Conservation (phyloP, 768 basidiomycete genomes). For the Boletus speciosus region DNA sequence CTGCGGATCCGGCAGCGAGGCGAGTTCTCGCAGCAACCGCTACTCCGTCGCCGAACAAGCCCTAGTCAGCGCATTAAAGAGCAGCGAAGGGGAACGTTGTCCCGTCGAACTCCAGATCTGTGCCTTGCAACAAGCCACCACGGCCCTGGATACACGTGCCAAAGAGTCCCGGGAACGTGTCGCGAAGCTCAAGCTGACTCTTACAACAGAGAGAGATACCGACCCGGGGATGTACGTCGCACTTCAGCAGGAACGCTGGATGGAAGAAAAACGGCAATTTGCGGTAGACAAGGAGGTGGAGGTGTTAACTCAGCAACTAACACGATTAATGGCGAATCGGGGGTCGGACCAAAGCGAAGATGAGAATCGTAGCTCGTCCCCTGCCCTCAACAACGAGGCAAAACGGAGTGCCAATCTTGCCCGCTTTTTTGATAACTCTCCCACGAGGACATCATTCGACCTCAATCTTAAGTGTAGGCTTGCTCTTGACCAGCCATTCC, state of each 20-base stretch:
- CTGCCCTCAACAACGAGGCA: constrained; percentile 23
- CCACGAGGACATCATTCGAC: constrained; percentile 32
- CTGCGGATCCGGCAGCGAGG: constrained; percentile 28
- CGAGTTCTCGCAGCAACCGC: constrained; percentile 34
- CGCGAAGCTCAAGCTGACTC: constrained; percentile 36
- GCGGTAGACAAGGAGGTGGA: constrained; percentile 37
- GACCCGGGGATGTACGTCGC: constrained; percentile 37
- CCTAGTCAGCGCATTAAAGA: constrained; percentile 35
- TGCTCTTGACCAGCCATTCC: constrained; percentile 27
- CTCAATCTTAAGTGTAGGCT: constrained; percentile 30
- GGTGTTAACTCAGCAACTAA: constrained; percentile 35
- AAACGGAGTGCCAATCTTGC: constrained; percentile 37
- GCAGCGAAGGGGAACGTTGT: constrained; percentile 34
- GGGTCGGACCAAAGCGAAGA: constrained; percentile 9
- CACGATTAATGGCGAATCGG: constrained; percentile 29
- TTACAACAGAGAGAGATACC: constrained; percentile 35
- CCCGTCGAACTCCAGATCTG: constrained; percentile 46
- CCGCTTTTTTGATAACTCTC: constrained; percentile 37
- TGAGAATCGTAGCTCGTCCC: constrained; percentile 14
- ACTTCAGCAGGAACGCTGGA: constrained; percentile 48
- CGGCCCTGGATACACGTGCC: constrained; percentile 42
- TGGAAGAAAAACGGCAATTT: constrained; percentile 44
- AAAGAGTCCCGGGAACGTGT: constrained; percentile 43
- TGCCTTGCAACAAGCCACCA: constrained; percentile 43
- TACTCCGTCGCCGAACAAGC: constrained; percentile 45